Conservation (phyloP, 1,139 yeast species). For the Debaryomyces sp. region DNA sequence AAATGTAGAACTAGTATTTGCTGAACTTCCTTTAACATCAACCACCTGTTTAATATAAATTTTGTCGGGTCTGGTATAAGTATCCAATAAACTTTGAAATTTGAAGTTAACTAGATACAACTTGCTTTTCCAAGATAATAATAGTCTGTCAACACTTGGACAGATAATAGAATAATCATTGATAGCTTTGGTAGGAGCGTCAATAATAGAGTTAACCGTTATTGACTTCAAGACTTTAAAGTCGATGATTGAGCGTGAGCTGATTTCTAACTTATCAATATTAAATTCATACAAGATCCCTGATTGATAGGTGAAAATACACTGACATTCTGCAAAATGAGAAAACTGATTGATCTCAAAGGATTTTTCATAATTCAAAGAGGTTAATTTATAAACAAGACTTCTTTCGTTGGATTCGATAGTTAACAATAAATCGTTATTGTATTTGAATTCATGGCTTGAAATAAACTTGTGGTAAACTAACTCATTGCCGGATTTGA, state of each 20-base stretch:
- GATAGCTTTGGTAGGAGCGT: constrained; percentile 10
- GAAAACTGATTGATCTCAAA: constrained; percentile 23
- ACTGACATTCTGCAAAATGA: constrained; percentile 9
- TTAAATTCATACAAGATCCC: constrained; percentile 32
- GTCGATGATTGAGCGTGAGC: constrained; percentile 23
- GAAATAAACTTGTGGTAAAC: constrained; percentile 27
- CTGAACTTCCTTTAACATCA: constrained; percentile 45
- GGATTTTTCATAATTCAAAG: constrained; percentile 23
- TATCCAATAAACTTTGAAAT: constrained; percentile 46
- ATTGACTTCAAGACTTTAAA: constrained; percentile 25
- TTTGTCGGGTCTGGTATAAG: constrained; percentile 29
- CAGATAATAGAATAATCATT: constrained; percentile 28
- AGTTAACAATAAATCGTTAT: constrained; percentile 28
- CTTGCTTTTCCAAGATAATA: constrained; percentile 41
- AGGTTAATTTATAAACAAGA: constrained; percentile 24
- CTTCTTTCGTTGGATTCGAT: constrained; percentile 18
- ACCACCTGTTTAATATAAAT: constrained; percentile 38
- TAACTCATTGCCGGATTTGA: constrained; percentile 14
- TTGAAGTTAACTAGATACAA: constrained; percentile 48
- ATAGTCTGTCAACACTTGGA: constrained; percentile 49
- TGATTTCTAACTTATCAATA: constrained; percentile 17
- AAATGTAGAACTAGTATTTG: constrained; percentile 42
- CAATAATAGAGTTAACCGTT: constrained; percentile 23
- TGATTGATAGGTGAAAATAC: constrained; percentile 26
- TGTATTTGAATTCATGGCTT: constrained; percentile 14